Evolutionary conservation across 805 yeast genomes (phyloP), one percentile per base, ranked within the genome.

Genomic region (Blastobotrys parvus): DNA sequence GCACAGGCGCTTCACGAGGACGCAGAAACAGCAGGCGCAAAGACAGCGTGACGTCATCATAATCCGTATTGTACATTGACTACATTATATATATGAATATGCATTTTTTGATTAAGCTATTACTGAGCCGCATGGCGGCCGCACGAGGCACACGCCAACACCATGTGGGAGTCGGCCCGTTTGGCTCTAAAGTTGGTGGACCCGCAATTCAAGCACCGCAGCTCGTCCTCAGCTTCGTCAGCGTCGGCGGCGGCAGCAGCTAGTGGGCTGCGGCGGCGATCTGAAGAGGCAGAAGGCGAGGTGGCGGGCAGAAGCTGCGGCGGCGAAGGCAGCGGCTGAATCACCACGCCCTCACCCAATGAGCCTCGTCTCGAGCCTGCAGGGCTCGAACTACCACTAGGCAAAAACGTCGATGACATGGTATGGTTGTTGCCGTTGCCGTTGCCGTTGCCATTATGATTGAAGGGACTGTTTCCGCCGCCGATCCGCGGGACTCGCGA

Each of bases 161-260:
- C n/a, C 22, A 35, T 35, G 11, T 5, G 13, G 3, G 17, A 13
- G 18, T 35, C 13, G 3, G 11, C 38, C 4, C 38, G 29, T 15
- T 35, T 35, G 11, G 38, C 38, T 13, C 22, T 35, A 22, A 35
- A 35, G 18, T 22, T 23, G 3, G 38, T 20, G 3, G 38, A 35
- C 19, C 27, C 18, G 38, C 38, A 35, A 16, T n/a, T 21, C 13
- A 15, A 15, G 17, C 38, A 35, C 13, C 15, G 13, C 19, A 35
- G 16, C 22, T 35, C 38, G 19, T 32, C 25, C 23, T 35, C 38
- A 8, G 10, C 29, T 25, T 25, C 29, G 11, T 25, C 11, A 25
- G 10, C 11, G 11, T 25, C 29, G 29, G 7, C 29, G 11, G 7
- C 11, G 11, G 7, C 10, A 7, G 7, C 10, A 8, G 7, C 11